Evolutionary conservation across 2,329 filamentous ascomycete genomes (phyloP).

Genomic region (Colletotrichum kahawae): DNA sequence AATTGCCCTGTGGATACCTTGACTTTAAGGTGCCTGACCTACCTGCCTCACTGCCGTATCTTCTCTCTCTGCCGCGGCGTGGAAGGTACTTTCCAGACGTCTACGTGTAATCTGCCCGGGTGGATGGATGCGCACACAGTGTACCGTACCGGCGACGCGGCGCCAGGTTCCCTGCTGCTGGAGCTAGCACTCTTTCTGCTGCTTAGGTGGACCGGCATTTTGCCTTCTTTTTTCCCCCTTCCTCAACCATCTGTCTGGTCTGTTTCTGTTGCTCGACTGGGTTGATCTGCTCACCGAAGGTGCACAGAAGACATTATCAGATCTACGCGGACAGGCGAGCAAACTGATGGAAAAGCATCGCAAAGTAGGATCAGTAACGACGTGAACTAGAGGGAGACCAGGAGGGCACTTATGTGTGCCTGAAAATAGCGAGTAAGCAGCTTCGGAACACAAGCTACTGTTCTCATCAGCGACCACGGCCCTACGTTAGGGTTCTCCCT

Average conservation of each 20-base stretch:
- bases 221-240: neutral
- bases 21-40: neutral
- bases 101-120: neutral
- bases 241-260: neutral
- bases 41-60: neutral
- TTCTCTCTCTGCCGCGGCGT: neutral
- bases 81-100: neutral
- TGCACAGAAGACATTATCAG: neutral
- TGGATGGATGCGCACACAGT: neutral
- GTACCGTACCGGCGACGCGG: conserved; percentile 16
- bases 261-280: neutral
- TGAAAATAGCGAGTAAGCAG: neutral
- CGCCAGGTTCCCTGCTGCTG: neutral
- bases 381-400: neutral
- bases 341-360: neutral
- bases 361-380: neutral
- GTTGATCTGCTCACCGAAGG: neutral
- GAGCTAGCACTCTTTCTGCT: neutral
- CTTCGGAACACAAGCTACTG: neutral
- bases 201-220: neutral
- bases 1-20: neutral
- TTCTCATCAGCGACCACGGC: neutral
- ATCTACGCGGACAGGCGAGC: neutral
- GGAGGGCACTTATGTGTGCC: neutral
- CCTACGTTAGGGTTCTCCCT: neutral